Conservation (phyloP, 805 yeast species). For the Yarrowia phangngaensis region DNA sequence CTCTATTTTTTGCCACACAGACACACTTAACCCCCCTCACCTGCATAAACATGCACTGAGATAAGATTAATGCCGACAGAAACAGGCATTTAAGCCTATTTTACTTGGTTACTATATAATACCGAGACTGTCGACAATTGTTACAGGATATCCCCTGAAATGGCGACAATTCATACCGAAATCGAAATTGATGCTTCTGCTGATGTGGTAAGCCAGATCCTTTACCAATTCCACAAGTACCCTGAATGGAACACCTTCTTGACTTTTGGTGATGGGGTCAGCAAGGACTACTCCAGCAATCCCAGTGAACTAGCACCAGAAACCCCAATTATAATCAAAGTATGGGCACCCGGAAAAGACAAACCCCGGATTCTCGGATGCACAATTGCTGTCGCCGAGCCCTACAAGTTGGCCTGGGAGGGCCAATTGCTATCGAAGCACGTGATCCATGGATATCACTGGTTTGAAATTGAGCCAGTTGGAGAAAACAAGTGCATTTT, state of each 20-base stretch:
- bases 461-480: constrained; percentile 18
- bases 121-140: too few relatives aligned
- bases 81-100: too few relatives aligned
- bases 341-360: background rate
- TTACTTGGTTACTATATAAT: too few relatives aligned
- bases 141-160: too few relatives aligned
- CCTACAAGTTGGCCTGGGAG: constrained; percentile 14
- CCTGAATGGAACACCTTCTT: constrained; percentile 17
- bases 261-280: constrained; percentile 1
- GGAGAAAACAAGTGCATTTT: constrained; percentile 11
- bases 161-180: constrained; percentile 5
- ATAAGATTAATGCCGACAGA: too few relatives aligned
- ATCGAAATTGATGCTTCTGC: constrained; percentile 24
- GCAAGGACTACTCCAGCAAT: constrained; percentile 1
- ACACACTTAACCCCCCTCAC: too few relatives aligned
- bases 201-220: constrained; percentile 14
- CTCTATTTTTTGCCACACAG: too few relatives aligned
- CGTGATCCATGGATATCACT: constrained; percentile 23
- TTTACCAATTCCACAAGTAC: constrained; percentile 23
- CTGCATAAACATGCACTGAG: too few relatives aligned
- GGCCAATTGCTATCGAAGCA: constrained; percentile 7
- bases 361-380: constrained; percentile 11
- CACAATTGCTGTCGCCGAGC: background rate
- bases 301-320: constrained; percentile 14
- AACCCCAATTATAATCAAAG: constrained; percentile 6